Percentiles rank a stretch among this genome's conserved stretches.
Conservation (phyloP, 805 yeast species). For the Spathaspora girioi region DNA sequence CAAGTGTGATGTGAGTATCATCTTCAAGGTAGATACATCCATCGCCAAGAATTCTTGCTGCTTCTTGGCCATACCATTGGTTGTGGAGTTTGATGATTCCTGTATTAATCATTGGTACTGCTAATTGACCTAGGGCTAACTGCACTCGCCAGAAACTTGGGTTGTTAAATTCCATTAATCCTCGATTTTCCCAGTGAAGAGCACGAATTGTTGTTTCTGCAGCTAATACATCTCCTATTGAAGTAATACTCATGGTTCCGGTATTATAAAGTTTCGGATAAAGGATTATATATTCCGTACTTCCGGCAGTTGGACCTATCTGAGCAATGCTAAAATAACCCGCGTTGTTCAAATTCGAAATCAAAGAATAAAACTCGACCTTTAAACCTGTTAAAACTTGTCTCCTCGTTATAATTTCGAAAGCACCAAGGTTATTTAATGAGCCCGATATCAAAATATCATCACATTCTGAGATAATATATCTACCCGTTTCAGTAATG, state of each 20-base stretch:
- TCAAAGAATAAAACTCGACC: too few relatives aligned
- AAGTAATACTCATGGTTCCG: neutral
- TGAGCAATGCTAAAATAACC: too few relatives aligned
- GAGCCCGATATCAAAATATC: neutral
- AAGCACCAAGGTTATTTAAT: too few relatives aligned
- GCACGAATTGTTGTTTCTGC: neutral
- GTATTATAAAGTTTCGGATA: too few relatives aligned
- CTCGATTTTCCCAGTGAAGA: neutral
- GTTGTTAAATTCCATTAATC: neutral
- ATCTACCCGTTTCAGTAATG: neutral
- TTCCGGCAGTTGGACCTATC: too few relatives aligned
- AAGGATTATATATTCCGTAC: too few relatives aligned
- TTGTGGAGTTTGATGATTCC: neutral
- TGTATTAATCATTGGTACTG: neutral
- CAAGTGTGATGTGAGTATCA: neutral
- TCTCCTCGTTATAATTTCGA: neutral
- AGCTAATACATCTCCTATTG: neutral
- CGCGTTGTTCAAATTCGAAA: too few relatives aligned
- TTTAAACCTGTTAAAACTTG: neutral
- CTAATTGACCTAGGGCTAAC: too few relatives aligned
- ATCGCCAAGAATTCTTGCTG: neutral
- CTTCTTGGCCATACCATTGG: neutral
- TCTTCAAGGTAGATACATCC: neutral
- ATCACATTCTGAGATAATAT: neutral
- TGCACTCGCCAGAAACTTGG: neutral